Base-by-base conservation (phyloP, 176 grass and related monocot genomes). In the Pharus latifolius region DNA sequence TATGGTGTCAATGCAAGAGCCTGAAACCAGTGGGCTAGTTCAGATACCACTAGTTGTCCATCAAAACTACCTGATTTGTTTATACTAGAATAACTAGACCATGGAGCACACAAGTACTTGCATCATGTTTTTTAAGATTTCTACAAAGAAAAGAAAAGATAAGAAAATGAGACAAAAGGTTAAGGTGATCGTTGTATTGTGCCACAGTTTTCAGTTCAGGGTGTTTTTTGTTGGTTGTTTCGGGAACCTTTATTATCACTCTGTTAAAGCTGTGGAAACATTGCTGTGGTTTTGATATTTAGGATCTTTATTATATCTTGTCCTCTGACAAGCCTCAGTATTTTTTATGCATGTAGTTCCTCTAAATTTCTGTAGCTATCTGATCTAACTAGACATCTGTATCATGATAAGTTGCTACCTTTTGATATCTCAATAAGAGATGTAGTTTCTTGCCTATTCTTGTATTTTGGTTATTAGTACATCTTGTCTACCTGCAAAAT, bases 71-170 rank as follows among this genome's bases (percentile, higher is more conserved):
- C 8, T 52, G 19, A 25, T 78, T 14, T 45, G 37, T 67, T 74
- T 63, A 24, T 56, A 75, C 17, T 22, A 48, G 10, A 76, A 18
- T 29, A 70, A 75, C 17, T 22, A 48, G 10, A 76, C 18, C 29
- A 70, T 54, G 23, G 30, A 55, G 2, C 34, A 8, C 45, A 84
- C 4, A 73, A 32, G 59, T 84, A 53, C 16, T 53, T 73, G 34
- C 10, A 16, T 41, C 50, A 38, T 38, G 8, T 5, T 4, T 38
- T 38, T 38, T 38, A 38, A 38, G 35, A 38, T 38, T 9, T 38
- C 35, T 38, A 5, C 9, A 9, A 38, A 38, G 48, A 33, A 62
- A n/a, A 60, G 38, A 49, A 74, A 29, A 13, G 10, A 45, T 60
- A 60, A 7, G 11, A 45, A 45, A 53, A 31, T 22, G 53, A 56